Evolutionary conservation across 306 rosid species (phyloP).

Genomic region (Hippophae tibetana): DNA sequence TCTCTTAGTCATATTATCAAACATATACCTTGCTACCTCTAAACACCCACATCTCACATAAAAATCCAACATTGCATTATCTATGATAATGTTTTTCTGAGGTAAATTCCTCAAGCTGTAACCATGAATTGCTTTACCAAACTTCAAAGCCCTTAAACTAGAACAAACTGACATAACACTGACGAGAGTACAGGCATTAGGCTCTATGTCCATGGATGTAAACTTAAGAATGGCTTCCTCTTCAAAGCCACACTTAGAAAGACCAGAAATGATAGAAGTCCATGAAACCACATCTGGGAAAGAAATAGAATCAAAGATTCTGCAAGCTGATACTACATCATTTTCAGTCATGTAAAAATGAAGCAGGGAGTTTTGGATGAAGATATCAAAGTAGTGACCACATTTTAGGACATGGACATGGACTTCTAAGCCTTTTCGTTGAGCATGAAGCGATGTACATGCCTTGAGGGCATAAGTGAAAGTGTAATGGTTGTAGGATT

Average conservation of each 20-base stretch:
- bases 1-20: constrained; percentile 40
- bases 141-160: constrained; percentile 31
- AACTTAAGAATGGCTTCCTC: constrained; percentile 48
- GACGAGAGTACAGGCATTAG: constrained; percentile 53
- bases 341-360: constrained; percentile 36
- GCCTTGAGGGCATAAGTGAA: constrained; percentile 65
- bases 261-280: constrained; percentile 62
- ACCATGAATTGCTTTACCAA: constrained; percentile 55
- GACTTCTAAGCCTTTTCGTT: constrained; percentile 51
- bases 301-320: constrained; percentile 35
- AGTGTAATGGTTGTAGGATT: constrained; percentile 59
- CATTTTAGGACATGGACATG: constrained; percentile 52
- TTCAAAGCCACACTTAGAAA: constrained; percentile 51
- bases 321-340: constrained; percentile 41
- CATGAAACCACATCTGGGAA: constrained; percentile 66
- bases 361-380: constrained; percentile 58
- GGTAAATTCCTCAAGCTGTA: constrained; percentile 31
- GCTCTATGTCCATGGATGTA: constrained; percentile 39
- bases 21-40: constrained; percentile 36
- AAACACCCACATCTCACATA: constrained; percentile 51
- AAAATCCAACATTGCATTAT: constrained; percentile 46
- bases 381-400: constrained; percentile 47
- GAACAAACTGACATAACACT: constrained; percentile 58
- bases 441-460: constrained; percentile 31
- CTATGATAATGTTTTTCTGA: constrained; percentile 27